Conservation (phyloP, 805 yeast genomes). For the Blastobotrys robertii region DNA sequence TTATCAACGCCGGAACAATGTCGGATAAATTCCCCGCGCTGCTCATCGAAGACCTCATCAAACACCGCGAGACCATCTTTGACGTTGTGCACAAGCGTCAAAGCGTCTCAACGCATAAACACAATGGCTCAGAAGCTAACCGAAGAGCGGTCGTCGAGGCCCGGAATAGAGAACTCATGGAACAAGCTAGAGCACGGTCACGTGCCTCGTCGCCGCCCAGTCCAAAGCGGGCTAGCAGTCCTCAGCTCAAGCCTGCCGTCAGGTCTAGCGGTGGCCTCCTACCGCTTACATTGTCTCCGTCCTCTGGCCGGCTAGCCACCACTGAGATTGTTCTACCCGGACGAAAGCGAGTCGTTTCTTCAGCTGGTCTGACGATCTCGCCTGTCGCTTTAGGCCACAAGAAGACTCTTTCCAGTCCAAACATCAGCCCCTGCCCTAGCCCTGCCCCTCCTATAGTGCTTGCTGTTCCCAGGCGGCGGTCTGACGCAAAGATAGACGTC, state of each 20-base stretch:
- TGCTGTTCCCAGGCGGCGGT: no score
- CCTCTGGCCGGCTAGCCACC: neutral
- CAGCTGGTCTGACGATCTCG: neutral
- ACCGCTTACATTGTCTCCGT: conserved; percentile 18
- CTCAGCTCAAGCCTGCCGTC: conserved; percentile 1
- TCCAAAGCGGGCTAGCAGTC: neutral
- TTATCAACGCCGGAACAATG: conserved; percentile 19
- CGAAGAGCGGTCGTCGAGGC: conserved; percentile 18
- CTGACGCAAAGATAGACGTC: no score
- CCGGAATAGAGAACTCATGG: conserved; percentile 15
- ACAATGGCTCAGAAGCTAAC: conserved; percentile 13
- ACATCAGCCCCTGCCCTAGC: neutral
- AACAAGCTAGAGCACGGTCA: conserved; percentile 6
- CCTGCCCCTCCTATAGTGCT: no score
- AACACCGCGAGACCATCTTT: conserved; percentile 17
- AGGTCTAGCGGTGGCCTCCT: conserved; percentile 11
- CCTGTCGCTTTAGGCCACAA: conserved; percentile 1
- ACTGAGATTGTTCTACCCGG: neutral
- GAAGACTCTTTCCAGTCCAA: conserved; percentile 4
- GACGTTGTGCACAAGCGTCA: conserved; percentile 5
- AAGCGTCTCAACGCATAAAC: conserved; percentile 7
- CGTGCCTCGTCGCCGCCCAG: conserved; percentile 4
- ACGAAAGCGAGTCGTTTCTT: conserved; percentile 1
- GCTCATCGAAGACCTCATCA: conserved; percentile 20
- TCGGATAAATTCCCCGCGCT: conserved; percentile 22